Conservation (phyloP, 2,329 filamentous ascomycete genomes). For the Botrytis porri region DNA sequence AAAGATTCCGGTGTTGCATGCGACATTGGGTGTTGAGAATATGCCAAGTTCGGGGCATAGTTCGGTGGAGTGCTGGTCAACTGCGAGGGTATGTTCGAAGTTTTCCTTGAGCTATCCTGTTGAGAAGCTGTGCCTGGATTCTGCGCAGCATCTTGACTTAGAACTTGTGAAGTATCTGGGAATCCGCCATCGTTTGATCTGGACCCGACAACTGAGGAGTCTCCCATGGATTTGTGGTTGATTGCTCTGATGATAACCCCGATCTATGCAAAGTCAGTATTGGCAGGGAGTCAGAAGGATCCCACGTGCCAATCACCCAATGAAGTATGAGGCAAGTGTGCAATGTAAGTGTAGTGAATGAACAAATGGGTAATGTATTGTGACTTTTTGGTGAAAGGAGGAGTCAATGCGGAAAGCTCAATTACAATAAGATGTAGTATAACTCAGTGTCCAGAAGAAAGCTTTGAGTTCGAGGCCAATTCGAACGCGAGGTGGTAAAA, state of each 20-base stretch:
- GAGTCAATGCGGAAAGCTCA: not conserved
- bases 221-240: conserved; percentile 15
- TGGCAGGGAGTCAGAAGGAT: not conserved
- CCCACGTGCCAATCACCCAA: conserved; percentile 8
- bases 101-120: conserved; percentile 5
- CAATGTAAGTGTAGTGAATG: not conserved
- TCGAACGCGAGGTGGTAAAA: not conserved
- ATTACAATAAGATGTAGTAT: not conserved
- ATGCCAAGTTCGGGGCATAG: conserved; percentile 17
- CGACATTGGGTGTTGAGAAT: not conserved
- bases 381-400: not conserved
- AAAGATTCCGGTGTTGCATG: conserved; percentile 31
- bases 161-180: conserved; percentile 7
- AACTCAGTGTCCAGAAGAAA: not conserved
- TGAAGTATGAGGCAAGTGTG: not conserved
- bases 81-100: conserved; percentile 9
- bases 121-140: conserved; percentile 20
- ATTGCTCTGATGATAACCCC: not conserved
- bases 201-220: conserved; percentile 16
- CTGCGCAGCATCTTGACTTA: conserved; percentile 19
- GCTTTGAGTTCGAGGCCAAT: not conserved
- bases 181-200: conserved; percentile 15
- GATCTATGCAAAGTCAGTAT: conserved; percentile 4
- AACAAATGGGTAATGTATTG: not conserved
- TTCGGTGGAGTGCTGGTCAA: conserved; percentile 17